Evolutionary conservation across 1,284 basidiomycete genomes (phyloP).

Genomic region (Phenoliferia sp.): DNA sequence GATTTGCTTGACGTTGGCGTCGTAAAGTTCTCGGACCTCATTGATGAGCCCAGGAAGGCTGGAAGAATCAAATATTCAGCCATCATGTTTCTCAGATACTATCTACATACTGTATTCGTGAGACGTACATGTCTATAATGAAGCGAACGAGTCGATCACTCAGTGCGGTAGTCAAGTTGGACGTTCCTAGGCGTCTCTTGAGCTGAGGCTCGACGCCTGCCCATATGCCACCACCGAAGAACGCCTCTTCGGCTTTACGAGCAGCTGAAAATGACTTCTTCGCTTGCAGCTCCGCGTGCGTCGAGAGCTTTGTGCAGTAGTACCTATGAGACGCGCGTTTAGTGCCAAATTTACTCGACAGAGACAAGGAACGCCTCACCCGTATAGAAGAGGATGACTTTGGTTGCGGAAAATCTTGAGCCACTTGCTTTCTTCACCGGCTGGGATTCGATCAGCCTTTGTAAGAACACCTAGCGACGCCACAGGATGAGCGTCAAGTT

Average conservation of each 20-base stretch:
- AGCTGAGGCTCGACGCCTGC: conserved; percentile 50
- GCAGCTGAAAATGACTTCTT: conserved; percentile 60
- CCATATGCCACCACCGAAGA: conserved; percentile 57
- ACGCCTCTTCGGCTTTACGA: conserved; percentile 65
- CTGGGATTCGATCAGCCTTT: conserved; percentile 66
- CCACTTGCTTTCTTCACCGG: conserved; percentile 60
- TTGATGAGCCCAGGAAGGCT: conserved; percentile 60
- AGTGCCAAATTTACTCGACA: conserved; percentile 9
- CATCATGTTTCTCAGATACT: too few species aligned
- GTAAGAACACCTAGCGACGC: conserved; percentile 64
- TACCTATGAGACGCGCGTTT: conserved; percentile 55
- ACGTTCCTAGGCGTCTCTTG: conserved; percentile 54
- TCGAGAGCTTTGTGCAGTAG: conserved; percentile 69
- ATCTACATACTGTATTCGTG: too few species aligned
- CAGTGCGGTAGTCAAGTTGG: conserved; percentile 53
- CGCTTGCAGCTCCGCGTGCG: conserved; percentile 51
- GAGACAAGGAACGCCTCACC: too few species aligned
- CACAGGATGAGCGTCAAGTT: not conserved
- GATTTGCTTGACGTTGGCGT: conserved; percentile 51
- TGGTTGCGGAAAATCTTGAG: conserved; percentile 44
- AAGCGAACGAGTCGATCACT: conserved; percentile 55
- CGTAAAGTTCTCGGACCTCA: conserved; percentile 44
- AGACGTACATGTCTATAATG: conserved; percentile 53
- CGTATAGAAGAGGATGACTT: not conserved
- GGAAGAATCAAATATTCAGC: too few species aligned